Percentiles rank a stretch among this genome's conserved stretches.
Evolutionary conservation across 2,329 filamentous ascomycete genomes (phyloP).

Genomic region (Cordyceps militaris): DNA sequence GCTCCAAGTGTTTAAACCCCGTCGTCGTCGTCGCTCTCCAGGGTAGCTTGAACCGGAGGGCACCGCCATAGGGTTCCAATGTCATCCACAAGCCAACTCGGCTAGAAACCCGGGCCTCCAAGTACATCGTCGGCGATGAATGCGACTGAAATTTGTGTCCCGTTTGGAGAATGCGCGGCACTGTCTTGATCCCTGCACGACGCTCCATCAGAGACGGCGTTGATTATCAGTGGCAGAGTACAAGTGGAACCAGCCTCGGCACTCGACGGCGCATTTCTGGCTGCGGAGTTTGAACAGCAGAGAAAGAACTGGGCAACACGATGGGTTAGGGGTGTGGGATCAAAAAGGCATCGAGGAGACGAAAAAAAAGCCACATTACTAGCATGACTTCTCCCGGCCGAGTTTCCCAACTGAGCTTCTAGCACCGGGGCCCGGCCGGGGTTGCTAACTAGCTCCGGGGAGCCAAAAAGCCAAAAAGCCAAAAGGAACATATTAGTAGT

Average conservation of each 20-base stretch:
- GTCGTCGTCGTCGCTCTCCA: not conserved
- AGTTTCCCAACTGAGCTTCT: slow-evolving; percentile 5
- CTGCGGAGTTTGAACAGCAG: not conserved
- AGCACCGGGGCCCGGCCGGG: slow-evolving; percentile 2
- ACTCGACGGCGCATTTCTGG: not conserved
- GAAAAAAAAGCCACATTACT: not conserved
- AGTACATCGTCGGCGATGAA: not conserved
- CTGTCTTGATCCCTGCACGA: too few relatives aligned
- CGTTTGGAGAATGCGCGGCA: not conserved
- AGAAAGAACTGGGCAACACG: not conserved
- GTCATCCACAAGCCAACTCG: not conserved
- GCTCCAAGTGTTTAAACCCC: too few relatives aligned
- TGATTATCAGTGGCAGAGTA: too few relatives aligned
- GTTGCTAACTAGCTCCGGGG: not conserved
- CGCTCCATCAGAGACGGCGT: too few relatives aligned
- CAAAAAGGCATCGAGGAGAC: not conserved
- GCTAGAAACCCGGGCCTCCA: not conserved
- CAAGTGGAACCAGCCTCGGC: slow-evolving; percentile 6
- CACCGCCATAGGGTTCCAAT: slow-evolving; percentile 1
- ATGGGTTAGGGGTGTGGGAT: not conserved
- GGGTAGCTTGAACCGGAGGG: not conserved
- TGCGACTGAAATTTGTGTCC: not conserved
- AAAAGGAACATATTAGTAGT: not conserved
- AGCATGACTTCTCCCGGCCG: slow-evolving; percentile 1
- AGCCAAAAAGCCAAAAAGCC: not conserved